A percentile compares a stretch with the other conserved stretches of the same genome.
Evolutionary conservation across 345 rosid genomes (phyloP).

Genomic region (Orychophragmus violaceus): DNA sequence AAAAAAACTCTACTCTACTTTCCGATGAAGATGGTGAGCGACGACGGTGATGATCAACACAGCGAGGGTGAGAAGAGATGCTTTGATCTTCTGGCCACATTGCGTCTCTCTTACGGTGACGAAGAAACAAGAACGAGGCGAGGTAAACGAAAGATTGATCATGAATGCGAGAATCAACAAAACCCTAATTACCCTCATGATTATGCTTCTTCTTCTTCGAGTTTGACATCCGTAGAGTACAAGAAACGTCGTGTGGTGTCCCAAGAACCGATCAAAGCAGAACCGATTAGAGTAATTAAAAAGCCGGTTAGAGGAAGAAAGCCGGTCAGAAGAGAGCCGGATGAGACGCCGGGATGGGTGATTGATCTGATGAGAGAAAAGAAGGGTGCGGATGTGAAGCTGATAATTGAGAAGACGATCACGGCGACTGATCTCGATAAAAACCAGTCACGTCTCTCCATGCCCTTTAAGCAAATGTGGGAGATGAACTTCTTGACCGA

Average conservation of each 20-base stretch:
- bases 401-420: neutral
- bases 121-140: too few species aligned
- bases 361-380: neutral
- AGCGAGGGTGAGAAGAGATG: neutral
- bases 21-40: too few species aligned
- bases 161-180: neutral
- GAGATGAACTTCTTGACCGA: neutral
- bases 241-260: neutral
- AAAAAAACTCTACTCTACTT: too few species aligned
- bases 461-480: neutral
- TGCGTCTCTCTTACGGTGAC: too few species aligned
- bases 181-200: neutral
- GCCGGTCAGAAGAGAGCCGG: neutral
- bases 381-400: neutral
- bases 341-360: slow-evolving; percentile 15
- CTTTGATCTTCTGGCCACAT: too few species aligned
- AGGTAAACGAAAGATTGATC: neutral
- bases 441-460: neutral
- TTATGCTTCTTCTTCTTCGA: neutral
- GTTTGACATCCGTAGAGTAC: neutral
- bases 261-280: neutral
- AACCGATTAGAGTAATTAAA: neutral
- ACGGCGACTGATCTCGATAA: neutral
- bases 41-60: too few species aligned
- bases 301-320: neutral